phyloP scores from a whole-genome alignment of 1,284 basidiomycete genomes.

The Singerocomus inundabilis region DNA sequence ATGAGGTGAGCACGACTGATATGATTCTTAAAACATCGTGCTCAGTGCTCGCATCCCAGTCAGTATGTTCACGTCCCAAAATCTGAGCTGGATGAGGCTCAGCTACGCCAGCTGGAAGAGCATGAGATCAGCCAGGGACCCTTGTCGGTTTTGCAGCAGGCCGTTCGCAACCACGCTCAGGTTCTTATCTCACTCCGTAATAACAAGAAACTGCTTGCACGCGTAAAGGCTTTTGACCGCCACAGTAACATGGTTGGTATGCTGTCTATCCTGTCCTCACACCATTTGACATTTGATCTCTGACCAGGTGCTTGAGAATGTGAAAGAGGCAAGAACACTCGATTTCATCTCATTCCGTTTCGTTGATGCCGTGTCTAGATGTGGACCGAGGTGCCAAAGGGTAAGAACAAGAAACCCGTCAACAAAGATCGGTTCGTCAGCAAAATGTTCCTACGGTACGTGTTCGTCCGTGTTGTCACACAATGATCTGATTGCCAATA shows the following conservation, averaged over 20 bases:
- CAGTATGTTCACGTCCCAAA: conserved; percentile 97
- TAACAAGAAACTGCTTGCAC: conserved; percentile 97
- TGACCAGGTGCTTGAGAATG: conserved; percentile 86
- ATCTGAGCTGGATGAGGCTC: conserved; percentile 96
- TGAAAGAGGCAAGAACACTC: conserved; percentile 77
- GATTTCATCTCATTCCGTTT: background rate
- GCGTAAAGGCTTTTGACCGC: conserved; percentile 98
- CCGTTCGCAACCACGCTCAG: conserved; percentile 97
- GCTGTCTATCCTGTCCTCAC: background rate
- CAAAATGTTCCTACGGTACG: conserved; percentile 90
- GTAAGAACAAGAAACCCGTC: conserved; percentile 97
- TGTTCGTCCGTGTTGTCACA: conserved; percentile 11
- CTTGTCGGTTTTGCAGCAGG: conserved; percentile 96
- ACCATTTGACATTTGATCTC: conserved; percentile 15
- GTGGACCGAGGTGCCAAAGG: conserved; percentile 99
- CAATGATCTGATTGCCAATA: conserved; percentile 2
- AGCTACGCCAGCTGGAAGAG: conserved; percentile 94
- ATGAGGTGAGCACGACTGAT: conserved; percentile 29
- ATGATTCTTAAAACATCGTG: background rate
- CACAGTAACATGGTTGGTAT: conserved; percentile 94
- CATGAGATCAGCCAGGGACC: conserved; percentile 97
- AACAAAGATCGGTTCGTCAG: conserved; percentile 99
- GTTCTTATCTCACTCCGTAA: conserved; percentile 97
- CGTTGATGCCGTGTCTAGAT: conserved; percentile 54
- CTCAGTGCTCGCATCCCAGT: conserved; percentile 43